These are phyloP conservation scores for Psilocybe tampanensis DNA, from an alignment of 768 basidiomycete genomes.

Conservation along the genomic window DNA sequence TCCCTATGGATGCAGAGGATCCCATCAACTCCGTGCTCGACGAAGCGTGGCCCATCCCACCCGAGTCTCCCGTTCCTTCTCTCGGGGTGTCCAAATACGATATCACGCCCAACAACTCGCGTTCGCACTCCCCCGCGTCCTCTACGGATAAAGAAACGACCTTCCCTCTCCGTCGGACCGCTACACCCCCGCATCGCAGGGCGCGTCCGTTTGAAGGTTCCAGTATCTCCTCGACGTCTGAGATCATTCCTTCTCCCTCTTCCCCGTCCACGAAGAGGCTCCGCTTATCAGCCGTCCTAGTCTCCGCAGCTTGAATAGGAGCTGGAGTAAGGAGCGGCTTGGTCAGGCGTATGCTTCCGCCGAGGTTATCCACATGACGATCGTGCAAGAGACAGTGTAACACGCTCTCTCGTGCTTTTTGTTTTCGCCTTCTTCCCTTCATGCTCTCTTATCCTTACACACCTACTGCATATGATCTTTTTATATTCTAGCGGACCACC, in stretches of 20 bases:
- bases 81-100: constrained; percentile 11
- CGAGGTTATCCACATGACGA: constrained; percentile 46
- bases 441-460: constrained; percentile 24
- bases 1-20: constrained; percentile 35
- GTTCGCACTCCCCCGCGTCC: constrained; percentile 24
- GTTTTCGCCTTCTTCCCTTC: constrained; percentile 4
- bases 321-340: constrained; percentile 27
- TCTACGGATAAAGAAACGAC: constrained; percentile 20
- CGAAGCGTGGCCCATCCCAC: constrained; percentile 41
- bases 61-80: constrained; percentile 25
- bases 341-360: constrained; percentile 16
- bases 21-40: constrained; percentile 40
- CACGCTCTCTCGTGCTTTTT: not conserved
- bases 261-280: constrained; percentile 15
- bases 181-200: constrained; percentile 20
- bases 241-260: constrained; percentile 8
- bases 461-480: constrained; percentile 1
- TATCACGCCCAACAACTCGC: constrained; percentile 7
- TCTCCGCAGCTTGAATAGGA: constrained; percentile 28
- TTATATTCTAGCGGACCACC: not conserved
- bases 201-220: constrained; percentile 34
- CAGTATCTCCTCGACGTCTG: constrained; percentile 25
- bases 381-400: constrained; percentile 42
- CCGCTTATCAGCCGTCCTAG: constrained; percentile 22
- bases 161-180: constrained; percentile 20